Conservation (phyloP, 768 basidiomycete species). For the Sistotremastrum suecicum region DNA sequence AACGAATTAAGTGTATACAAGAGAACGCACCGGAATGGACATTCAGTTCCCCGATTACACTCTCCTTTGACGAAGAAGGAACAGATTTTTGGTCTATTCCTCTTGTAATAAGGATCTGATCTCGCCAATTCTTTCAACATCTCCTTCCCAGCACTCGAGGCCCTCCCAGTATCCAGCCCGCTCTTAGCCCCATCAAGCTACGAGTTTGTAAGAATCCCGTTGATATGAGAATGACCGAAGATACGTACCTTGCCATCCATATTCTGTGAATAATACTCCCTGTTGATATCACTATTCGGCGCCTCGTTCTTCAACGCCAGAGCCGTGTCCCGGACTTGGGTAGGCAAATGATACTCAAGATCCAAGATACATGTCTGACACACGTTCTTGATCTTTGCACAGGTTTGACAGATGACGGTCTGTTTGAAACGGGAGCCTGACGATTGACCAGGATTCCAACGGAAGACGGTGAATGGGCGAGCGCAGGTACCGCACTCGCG, state of each 20-base stretch:
- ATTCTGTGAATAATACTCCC: constrained; percentile 90
- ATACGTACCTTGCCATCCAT: constrained; percentile 65
- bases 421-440: constrained; percentile 88
- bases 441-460: constrained; percentile 80
- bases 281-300: constrained; percentile 93
- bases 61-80: constrained; percentile 94
- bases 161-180: constrained; percentile 39
- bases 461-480: constrained; percentile 91
- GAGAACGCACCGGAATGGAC: constrained; percentile 61
- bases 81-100: constrained; percentile 88
- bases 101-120: constrained; percentile 94
- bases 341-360: constrained; percentile 90
- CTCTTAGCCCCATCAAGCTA: constrained; percentile 65
- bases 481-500: constrained; percentile 96
- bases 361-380: constrained; percentile 97
- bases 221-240: neutral
- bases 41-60: constrained; percentile 81
- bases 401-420: constrained; percentile 94
- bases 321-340: constrained; percentile 94
- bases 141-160: constrained; percentile 79
- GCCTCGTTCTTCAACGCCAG: constrained; percentile 74
- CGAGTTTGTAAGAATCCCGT: constrained; percentile 2
- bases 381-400: constrained; percentile 90
- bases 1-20: neutral
- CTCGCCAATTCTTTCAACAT: constrained; percentile 93